phyloP scores from a whole-genome alignment of 1,284 basidiomycete species.

The Tylopilus sp. region DNA sequence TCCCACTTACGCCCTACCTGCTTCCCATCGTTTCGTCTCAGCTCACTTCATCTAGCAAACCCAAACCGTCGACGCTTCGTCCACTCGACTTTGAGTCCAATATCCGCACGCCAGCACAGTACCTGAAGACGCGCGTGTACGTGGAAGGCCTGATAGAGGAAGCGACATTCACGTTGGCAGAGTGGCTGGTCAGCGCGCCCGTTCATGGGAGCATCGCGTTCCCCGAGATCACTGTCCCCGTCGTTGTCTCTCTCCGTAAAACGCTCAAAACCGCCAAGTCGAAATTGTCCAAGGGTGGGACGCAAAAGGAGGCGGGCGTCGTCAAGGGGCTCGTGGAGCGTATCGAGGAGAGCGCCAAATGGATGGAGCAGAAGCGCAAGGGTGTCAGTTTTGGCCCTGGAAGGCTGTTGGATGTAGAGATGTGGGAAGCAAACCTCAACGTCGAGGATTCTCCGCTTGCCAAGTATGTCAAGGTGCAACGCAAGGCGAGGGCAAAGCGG shows the following conservation, averaged over 20 bases:
- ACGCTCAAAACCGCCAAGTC: constrained; percentile 58
- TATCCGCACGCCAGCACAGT: constrained; percentile 85
- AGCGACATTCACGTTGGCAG: constrained; percentile 69
- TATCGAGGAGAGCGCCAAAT: constrained; percentile 76
- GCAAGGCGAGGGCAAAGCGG: constrained; percentile 75
- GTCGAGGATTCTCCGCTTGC: constrained; percentile 73
- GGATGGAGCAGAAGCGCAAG: constrained; percentile 67
- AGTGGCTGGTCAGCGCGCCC: constrained; percentile 63
- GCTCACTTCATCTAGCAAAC: constrained; percentile 67
- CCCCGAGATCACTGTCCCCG: constrained; percentile 88
- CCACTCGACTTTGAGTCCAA: constrained; percentile 86
- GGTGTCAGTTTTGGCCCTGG: constrained; percentile 71
- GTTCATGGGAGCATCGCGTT: constrained; percentile 84
- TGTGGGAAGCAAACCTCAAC: constrained; percentile 64
- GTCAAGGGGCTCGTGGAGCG: constrained; percentile 80
- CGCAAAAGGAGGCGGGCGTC: constrained; percentile 52
- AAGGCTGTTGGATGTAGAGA: constrained; percentile 60
- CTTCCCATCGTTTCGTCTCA: constrained; percentile 82
- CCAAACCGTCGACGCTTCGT: constrained; percentile 84
- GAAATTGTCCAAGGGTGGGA: constrained; percentile 32
- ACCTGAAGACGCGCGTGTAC: constrained; percentile 86
- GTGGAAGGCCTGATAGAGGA: constrained; percentile 84
- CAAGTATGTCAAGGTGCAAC: constrained; percentile 74
- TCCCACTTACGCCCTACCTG: constrained; percentile 84
- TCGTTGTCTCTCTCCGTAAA: constrained; percentile 67